Conservation (phyloP, 2,329 filamentous ascomycete species). For the Mycosphaerella arachidis region DNA sequence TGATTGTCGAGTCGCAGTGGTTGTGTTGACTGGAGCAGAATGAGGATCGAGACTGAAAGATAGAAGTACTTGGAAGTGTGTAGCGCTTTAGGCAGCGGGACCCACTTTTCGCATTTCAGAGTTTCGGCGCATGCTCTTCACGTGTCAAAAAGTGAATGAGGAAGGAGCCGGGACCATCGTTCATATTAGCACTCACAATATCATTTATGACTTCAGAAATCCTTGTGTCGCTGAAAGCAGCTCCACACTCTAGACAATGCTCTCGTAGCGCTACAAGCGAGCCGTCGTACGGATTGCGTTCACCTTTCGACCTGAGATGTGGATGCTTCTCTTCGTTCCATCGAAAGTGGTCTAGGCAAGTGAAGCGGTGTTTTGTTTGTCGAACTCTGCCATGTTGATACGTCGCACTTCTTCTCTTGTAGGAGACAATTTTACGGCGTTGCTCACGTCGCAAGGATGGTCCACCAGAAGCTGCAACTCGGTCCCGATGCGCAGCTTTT, state of each 20-base stretch:
- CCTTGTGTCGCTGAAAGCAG: not conserved
- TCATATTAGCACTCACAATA: too few relatives aligned
- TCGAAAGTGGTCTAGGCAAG: constrained; percentile 1
- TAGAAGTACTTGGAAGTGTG: too few relatives aligned
- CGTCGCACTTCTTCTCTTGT: not conserved
- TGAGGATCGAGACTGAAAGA: too few relatives aligned
- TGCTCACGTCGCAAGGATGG: not conserved
- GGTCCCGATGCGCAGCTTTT: constrained; percentile 2
- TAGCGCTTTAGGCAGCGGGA: too few relatives aligned
- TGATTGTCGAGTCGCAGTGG: not conserved
- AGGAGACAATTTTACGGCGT: not conserved
- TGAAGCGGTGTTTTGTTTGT: not conserved
- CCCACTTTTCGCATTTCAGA: too few relatives aligned
- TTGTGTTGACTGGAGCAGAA: not conserved
- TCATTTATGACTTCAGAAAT: not conserved
- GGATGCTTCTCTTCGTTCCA: constrained; percentile 15
- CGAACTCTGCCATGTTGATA: not conserved
- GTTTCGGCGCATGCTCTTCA: not conserved
- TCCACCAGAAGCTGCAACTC: not conserved
- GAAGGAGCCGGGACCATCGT: too few relatives aligned
- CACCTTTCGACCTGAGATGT: constrained; percentile 4
- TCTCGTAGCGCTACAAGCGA: constrained; percentile 22
- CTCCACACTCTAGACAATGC: constrained; percentile 40
- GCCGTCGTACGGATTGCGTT: constrained; percentile 9
- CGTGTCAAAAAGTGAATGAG: not conserved